phyloP scores from a whole-genome alignment of 106 monocot species.

The Cymbidium sinense region DNA sequence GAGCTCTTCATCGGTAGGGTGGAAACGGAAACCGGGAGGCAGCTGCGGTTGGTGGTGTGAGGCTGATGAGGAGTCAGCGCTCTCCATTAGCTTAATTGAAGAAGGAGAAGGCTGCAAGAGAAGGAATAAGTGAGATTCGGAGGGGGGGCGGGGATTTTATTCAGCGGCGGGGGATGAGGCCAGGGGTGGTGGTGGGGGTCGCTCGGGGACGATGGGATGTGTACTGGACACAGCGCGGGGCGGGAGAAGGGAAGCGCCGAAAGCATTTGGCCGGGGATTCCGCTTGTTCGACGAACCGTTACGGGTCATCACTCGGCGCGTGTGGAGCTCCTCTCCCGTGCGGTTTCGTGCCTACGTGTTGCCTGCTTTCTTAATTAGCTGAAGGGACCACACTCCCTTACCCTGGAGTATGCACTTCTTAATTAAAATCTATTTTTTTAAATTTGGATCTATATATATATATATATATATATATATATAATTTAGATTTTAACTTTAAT shows the following conservation, averaged over 20 bases:
- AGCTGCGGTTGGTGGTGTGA: slow-evolving; percentile 16
- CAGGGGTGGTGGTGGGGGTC: background rate
- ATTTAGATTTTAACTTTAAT: too few species aligned
- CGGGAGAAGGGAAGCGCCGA: slow-evolving; percentile 2
- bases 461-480: too few species aligned
- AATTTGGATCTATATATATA: too few species aligned
- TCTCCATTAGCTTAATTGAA: slow-evolving; percentile 10
- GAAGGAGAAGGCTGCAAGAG: background rate
- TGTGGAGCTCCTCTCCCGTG: background rate
- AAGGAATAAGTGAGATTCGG: background rate
- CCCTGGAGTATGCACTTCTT: too few species aligned
- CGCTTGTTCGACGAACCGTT: background rate
- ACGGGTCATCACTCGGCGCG: background rate
- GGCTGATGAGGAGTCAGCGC: slow-evolving; percentile 16
- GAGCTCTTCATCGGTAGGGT: slow-evolving; percentile 32
- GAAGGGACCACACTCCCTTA: background rate
- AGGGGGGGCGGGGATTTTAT: background rate
- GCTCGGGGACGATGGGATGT: background rate
- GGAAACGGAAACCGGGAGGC: slow-evolving; percentile 26
- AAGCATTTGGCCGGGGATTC: slow-evolving; percentile 6
- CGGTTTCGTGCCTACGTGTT: background rate
- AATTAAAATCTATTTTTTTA: too few species aligned
- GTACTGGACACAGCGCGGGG: background rate
- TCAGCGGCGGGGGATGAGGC: background rate
- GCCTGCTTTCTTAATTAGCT: background rate